Evolutionary conservation across 2,329 filamentous ascomycete species (phyloP).

Genomic region (Arthrinium puccinioides): DNA sequence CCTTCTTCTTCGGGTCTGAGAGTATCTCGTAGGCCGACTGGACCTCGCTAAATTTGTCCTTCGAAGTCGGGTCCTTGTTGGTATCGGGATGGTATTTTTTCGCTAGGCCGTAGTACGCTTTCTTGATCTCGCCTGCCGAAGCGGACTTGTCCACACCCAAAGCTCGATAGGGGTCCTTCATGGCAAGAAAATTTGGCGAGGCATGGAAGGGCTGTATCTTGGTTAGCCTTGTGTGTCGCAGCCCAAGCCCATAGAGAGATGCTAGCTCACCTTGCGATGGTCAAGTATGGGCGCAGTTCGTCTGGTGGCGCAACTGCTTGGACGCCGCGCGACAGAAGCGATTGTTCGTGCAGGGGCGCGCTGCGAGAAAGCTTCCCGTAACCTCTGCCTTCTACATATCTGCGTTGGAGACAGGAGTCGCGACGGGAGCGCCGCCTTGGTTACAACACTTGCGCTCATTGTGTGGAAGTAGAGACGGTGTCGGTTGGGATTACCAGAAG

Average conservation of each 20-base stretch:
- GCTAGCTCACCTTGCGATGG: slow-evolving; percentile 2
- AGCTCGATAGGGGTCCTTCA: slow-evolving; percentile 78
- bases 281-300: too few species aligned
- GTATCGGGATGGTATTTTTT: slow-evolving; percentile 98
- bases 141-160: slow-evolving; percentile 79
- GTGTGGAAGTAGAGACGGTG: slow-evolving; percentile 11
- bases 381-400: slow-evolving; percentile 29
- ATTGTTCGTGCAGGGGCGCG: slow-evolving; percentile 14
- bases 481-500: too few species aligned
- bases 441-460: slow-evolving; percentile 42
- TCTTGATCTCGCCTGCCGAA: slow-evolving; percentile 87
- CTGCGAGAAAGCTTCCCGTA: slow-evolving; percentile 32
- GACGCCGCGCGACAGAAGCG: slow-evolving; percentile 14
- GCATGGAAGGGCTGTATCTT: slow-evolving; percentile 49
- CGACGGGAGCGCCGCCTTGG: slow-evolving; percentile 38
- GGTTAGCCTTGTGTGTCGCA: not conserved
- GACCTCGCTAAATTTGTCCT: slow-evolving; percentile 89
- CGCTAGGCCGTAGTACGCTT: slow-evolving; percentile 93
- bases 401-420: slow-evolving; percentile 37
- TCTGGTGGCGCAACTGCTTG: slow-evolving; percentile 7
- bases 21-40: slow-evolving; percentile 92
- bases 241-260: not conserved
- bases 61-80: slow-evolving; percentile 89
- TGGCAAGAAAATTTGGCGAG: slow-evolving; percentile 40
- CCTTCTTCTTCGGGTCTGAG: slow-evolving; percentile 86